Evolutionary conservation across 768 basidiomycete species (phyloP).

Genomic region (Tylopilus plumbeoviolaceoides): DNA sequence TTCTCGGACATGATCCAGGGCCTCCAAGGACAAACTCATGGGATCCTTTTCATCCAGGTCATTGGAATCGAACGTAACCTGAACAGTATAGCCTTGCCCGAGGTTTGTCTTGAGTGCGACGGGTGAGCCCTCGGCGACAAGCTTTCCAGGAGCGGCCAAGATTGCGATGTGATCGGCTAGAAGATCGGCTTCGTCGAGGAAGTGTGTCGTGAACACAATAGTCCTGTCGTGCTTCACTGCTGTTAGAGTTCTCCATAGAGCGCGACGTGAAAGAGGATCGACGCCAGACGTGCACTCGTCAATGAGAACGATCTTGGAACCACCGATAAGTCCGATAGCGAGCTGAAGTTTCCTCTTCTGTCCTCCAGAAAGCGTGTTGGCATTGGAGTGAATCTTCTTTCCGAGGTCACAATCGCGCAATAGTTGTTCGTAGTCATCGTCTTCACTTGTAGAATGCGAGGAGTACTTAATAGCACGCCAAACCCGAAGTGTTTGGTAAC

Average conservation of each 20-base stretch:
- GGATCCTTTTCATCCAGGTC: constrained; percentile 29
- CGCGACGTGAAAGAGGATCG: constrained; percentile 73
- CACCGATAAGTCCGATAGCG: constrained; percentile 76
- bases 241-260: constrained; percentile 73
- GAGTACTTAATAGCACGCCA: constrained; percentile 73
- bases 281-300: constrained; percentile 78
- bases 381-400: constrained; percentile 64
- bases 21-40: constrained; percentile 14
- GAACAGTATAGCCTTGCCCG: constrained; percentile 68
- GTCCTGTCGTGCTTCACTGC: constrained; percentile 62
- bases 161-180: constrained; percentile 75
- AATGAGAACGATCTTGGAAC: constrained; percentile 63
- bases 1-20: constrained; percentile 41
- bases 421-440: constrained; percentile 62
- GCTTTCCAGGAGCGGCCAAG: constrained; percentile 68
- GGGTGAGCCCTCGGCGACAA: constrained; percentile 70
- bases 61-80: constrained; percentile 44
- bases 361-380: constrained; percentile 67
- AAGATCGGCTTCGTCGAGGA: constrained; percentile 76
- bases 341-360: constrained; percentile 82
- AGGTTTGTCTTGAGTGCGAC: constrained; percentile 68
- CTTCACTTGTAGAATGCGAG: constrained; percentile 32
- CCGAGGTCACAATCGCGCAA: constrained; percentile 69
- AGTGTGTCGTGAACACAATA: constrained; percentile 78
- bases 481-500: constrained; percentile 65